These are phyloP conservation scores for Zangia roseola DNA, from an alignment of 768 basidiomycete species.

Conservation along the genomic window DNA sequence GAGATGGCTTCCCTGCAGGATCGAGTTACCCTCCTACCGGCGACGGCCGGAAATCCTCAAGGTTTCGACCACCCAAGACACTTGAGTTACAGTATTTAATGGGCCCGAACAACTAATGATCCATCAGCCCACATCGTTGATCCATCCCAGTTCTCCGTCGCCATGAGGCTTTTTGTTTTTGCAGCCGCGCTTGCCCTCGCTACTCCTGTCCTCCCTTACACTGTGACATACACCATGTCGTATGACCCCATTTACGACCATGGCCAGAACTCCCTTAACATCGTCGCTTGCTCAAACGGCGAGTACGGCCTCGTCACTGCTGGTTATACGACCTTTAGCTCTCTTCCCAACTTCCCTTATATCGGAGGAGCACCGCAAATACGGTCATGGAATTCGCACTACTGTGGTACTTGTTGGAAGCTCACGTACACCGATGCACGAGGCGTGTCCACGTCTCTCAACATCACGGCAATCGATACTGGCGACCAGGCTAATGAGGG, in stretches of 20 bases:
- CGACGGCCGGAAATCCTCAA: background rate
- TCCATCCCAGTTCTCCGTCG: background rate
- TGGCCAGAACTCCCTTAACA: conserved; percentile 35
- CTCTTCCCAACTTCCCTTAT: conserved; percentile 56
- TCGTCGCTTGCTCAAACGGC: conserved; percentile 53
- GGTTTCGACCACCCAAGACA: background rate
- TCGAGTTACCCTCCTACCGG: background rate
- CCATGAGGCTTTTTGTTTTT: conserved; percentile 7
- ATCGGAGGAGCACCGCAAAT: conserved; percentile 58
- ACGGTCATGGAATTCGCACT: conserved; percentile 47
- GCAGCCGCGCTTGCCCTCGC: conserved; percentile 8
- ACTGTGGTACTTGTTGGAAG: conserved; percentile 62
- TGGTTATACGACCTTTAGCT: conserved; percentile 48
- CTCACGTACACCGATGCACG: conserved; percentile 41
- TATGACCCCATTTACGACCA: conserved; percentile 56
- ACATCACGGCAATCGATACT: conserved; percentile 52
- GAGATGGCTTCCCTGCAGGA: background rate
- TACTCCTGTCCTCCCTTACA: background rate
- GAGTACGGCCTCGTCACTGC: conserved; percentile 46
- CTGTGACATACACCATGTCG: conserved; percentile 24
- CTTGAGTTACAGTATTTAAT: conserved; percentile 1
- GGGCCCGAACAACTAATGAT: background rate
- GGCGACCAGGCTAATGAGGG: conserved; percentile 26
- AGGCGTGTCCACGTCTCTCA: conserved; percentile 38
- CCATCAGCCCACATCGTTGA: background rate